Percentiles rank a stretch among this genome's conserved stretches.
Conservation (phyloP, 306 rosid species). For the Cyamopsis tetragonoloba region DNA sequence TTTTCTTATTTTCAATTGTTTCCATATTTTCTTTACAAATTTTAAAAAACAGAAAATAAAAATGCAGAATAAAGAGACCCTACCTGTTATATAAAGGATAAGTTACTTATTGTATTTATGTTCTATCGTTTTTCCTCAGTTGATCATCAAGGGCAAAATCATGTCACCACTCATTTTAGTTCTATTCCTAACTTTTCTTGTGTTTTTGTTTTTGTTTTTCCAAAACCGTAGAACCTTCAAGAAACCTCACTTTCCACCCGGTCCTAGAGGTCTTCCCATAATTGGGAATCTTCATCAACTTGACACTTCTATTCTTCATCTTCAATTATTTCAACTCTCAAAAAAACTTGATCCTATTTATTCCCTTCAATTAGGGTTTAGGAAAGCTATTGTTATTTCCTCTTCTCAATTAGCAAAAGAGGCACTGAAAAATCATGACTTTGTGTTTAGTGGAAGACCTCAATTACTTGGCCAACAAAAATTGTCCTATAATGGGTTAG, state of each 20-base stretch:
- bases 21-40: too few relatives aligned
- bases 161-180: background rate
- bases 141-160: background rate
- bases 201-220: background rate
- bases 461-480: background rate
- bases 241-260: slow-evolving; percentile 14
- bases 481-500: slow-evolving; percentile 36
- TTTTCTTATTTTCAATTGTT: too few relatives aligned
- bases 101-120: too few relatives aligned
- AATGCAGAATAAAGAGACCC: too few relatives aligned
- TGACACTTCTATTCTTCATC: background rate
- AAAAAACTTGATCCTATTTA: slow-evolving; percentile 30
- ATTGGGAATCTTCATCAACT: slow-evolving; percentile 44
- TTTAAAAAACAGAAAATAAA: too few relatives aligned
- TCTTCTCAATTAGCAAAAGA: slow-evolving; percentile 14
- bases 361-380: slow-evolving; percentile 33
- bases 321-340: slow-evolving; percentile 24
- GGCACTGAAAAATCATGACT: slow-evolving; percentile 21
- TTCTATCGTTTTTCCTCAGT: too few relatives aligned
- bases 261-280: slow-evolving; percentile 44
- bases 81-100: too few relatives aligned
- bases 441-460: slow-evolving; percentile 29
- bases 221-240: background rate
- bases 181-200: background rate
- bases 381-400: slow-evolving; percentile 25